Percentiles rank a stretch among this genome's conserved stretches.
Conservation (phyloP, 148 eudicot species). For the Pouteria glomerata region DNA sequence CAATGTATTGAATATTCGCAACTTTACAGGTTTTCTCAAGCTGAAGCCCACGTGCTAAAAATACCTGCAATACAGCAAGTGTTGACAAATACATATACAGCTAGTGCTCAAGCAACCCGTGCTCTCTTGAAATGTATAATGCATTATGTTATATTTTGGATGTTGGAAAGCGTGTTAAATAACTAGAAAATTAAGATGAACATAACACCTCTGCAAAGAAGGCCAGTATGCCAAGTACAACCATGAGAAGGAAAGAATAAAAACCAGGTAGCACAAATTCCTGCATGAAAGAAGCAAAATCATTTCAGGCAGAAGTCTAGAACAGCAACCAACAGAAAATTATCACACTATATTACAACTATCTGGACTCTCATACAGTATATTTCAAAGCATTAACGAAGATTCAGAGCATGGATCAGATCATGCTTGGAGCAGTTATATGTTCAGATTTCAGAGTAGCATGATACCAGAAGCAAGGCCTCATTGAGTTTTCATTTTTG, state of each 20-base stretch:
- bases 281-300: slow-evolving; percentile 25
- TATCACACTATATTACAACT: neutral
- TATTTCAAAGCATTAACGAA: too few species aligned
- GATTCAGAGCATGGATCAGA: too few species aligned
- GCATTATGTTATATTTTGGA: neutral
- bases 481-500: too few species aligned
- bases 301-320: neutral
- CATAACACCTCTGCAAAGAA: slow-evolving; percentile 54
- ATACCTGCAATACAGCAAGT: slow-evolving; percentile 23
- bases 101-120: neutral
- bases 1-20: slow-evolving; percentile 39
- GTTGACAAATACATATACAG: too few species aligned
- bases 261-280: slow-evolving; percentile 45
- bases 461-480: too few species aligned
- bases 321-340: neutral
- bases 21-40: slow-evolving; percentile 56
- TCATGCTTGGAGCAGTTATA: too few species aligned
- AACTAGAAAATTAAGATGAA: neutral
- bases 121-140: neutral
- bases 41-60: slow-evolving; percentile 52
- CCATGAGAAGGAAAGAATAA: slow-evolving; percentile 41
- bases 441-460: too few species aligned
- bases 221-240: slow-evolving; percentile 38
- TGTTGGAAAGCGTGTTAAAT: slow-evolving; percentile 1
- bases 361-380: too few species aligned